Percentiles rank a stretch among this genome's conserved stretches.
Conservation (phyloP, 306 rosid genomes). For the Lupinus albus region DNA sequence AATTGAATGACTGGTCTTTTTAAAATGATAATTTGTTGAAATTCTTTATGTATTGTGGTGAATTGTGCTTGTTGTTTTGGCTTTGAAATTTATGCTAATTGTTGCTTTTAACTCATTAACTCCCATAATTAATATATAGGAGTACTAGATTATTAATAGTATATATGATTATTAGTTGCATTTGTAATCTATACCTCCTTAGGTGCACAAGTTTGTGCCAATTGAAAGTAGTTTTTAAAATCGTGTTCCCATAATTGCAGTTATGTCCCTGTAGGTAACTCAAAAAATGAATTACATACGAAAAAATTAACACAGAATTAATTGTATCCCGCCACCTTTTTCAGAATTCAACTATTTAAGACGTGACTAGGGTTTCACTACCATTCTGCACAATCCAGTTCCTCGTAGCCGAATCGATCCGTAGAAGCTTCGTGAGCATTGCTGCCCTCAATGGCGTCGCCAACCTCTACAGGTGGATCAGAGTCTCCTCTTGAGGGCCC, state of each 20-base stretch:
- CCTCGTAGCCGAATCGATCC: conserved; percentile 48
- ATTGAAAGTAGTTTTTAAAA: too few species aligned
- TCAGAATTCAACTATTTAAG: conserved; percentile 16
- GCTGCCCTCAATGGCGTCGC: conserved; percentile 74
- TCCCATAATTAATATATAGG: too few species aligned
- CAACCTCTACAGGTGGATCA: conserved; percentile 46
- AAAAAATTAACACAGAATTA: conserved; percentile 43
- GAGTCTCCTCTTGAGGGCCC: conserved; percentile 46
- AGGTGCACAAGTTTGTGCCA: too few species aligned
- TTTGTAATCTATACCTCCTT: too few species aligned
- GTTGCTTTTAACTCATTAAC: too few species aligned
- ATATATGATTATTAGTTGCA: too few species aligned
- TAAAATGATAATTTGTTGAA: background rate
- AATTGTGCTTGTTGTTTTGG: conserved; percentile 13
- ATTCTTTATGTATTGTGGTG: background rate
- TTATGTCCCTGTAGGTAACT: background rate
- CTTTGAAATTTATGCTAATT: background rate
- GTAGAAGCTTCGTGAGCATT: conserved; percentile 42
- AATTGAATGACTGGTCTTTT: background rate
- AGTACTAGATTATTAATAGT: too few species aligned
- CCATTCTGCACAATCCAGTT: conserved; percentile 33
- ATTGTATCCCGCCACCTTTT: conserved; percentile 25
- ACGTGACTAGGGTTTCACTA: conserved; percentile 67
- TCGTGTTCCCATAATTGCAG: conserved; percentile 56
- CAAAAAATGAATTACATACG: background rate